Percentiles rank a stretch among this genome's conserved stretches.
These are phyloP conservation scores for Murraya koenigii DNA, from an alignment of 345 rosid genomes.

Conservation along the genomic window DNA sequence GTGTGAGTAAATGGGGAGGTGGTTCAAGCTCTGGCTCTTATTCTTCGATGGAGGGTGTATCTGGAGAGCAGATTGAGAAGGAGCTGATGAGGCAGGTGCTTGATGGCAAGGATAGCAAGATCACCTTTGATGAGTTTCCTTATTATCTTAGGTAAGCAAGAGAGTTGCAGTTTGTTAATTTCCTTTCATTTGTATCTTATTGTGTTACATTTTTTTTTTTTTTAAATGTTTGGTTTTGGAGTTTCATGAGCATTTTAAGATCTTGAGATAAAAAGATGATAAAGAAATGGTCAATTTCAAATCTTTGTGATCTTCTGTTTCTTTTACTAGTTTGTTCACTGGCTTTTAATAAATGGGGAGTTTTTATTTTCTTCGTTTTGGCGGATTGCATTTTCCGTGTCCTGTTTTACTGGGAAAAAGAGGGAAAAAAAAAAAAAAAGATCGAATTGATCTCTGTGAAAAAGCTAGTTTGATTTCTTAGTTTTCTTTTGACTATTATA, in stretches of 20 bases:
- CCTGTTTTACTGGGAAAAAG: not conserved
- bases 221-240: not conserved
- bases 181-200: not conserved
- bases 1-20: constrained; percentile 50
- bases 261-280: not conserved
- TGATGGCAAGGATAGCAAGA: constrained; percentile 59
- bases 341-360: not conserved
- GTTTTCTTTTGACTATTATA: not conserved
- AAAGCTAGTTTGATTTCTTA: not conserved
- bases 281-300: not conserved
- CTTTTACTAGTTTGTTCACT: not conserved
- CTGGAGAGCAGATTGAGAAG: constrained; percentile 69
- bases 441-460: not conserved
- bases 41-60: constrained; percentile 44
- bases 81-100: constrained; percentile 69
- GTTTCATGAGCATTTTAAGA: constrained; percentile 3
- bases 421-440: not conserved
- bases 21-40: constrained; percentile 34
- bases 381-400: not conserved
- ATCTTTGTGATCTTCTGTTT: constrained; percentile 8
- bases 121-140: constrained; percentile 85
- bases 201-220: not conserved
- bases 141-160: constrained; percentile 70
- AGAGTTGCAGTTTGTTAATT: not conserved
- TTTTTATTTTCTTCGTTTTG: not conserved